Evolutionary conservation across 2,329 filamentous ascomycete genomes (phyloP).

Genomic region (Diaporthe nobilis): DNA sequence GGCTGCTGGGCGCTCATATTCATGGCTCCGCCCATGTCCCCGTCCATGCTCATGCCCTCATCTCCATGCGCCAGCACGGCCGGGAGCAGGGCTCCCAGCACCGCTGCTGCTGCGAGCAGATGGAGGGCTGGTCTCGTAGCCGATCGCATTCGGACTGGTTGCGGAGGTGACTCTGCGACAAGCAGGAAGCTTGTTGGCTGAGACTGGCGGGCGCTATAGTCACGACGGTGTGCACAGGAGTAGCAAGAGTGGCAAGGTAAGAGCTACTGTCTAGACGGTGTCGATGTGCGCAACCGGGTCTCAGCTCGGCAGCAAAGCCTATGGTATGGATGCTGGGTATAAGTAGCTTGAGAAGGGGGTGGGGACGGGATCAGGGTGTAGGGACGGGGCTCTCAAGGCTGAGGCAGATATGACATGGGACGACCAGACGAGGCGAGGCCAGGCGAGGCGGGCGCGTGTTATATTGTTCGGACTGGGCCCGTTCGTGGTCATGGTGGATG

Average conservation of each 20-base stretch:
- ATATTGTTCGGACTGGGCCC: slow-evolving; percentile 32
- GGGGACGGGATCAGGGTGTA: not conserved
- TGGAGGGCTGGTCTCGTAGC: slow-evolving; percentile 45
- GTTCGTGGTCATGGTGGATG: slow-evolving; percentile 22
- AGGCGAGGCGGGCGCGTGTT: slow-evolving; percentile 20
- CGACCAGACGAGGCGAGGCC: not conserved
- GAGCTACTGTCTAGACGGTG: not conserved
- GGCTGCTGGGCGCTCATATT: slow-evolving; percentile 45
- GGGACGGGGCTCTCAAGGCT: slow-evolving; percentile 2
- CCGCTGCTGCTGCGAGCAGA: slow-evolving; percentile 49
- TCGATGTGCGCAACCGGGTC: not conserved
- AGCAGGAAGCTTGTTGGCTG: not conserved
- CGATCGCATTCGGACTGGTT: slow-evolving; percentile 44
- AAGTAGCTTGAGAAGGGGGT: not conserved
- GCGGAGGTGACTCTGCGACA: not conserved
- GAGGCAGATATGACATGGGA: slow-evolving; percentile 15
- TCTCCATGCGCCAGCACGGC: slow-evolving; percentile 51
- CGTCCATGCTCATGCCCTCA: slow-evolving; percentile 50
- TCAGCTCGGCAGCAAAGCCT: not conserved
- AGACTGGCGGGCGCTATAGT: not conserved
- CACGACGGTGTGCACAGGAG: not conserved
- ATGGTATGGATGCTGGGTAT: not conserved
- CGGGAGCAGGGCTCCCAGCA: slow-evolving; percentile 49
- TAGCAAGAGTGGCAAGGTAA: not conserved
- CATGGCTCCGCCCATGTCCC: slow-evolving; percentile 51